phyloP scores from a whole-genome alignment of 2,329 filamentous ascomycete species.

The Botryotinia globosa region DNA sequence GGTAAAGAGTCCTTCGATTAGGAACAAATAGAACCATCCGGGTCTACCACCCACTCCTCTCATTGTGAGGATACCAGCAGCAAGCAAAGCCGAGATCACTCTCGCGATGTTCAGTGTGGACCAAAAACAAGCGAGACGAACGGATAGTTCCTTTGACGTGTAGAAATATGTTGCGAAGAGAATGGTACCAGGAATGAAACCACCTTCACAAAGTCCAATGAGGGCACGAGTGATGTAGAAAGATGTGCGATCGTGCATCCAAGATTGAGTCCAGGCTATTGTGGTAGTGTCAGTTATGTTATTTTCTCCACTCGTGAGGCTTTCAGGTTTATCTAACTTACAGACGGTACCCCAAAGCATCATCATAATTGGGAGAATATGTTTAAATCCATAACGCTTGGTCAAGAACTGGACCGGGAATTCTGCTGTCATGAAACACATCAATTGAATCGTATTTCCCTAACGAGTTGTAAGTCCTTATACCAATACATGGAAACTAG shows the following conservation, averaged over 20 bases:
- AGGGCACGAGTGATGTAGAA: slow-evolving; percentile 37
- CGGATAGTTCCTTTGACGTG: slow-evolving; percentile 61
- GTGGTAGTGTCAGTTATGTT: neutral
- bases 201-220: slow-evolving; percentile 36
- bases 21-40: slow-evolving; percentile 59
- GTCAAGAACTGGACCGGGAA: slow-evolving; percentile 52
- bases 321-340: slow-evolving; percentile 29
- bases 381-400: slow-evolving; percentile 52
- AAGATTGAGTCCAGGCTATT: slow-evolving; percentile 48
- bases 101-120: slow-evolving; percentile 50
- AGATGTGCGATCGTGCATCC: slow-evolving; percentile 38
- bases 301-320: slow-evolving; percentile 34
- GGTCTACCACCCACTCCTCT: slow-evolving; percentile 50
- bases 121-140: slow-evolving; percentile 67
- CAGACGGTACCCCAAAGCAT: slow-evolving; percentile 53
- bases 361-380: slow-evolving; percentile 51
- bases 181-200: slow-evolving; percentile 60
- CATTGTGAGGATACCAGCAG: slow-evolving; percentile 55
- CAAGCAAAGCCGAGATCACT: slow-evolving; percentile 54
- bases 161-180: slow-evolving; percentile 70
- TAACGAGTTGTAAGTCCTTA: slow-evolving; percentile 34
- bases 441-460: slow-evolving; percentile 47
- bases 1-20: slow-evolving; percentile 36
- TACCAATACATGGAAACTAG: neutral
- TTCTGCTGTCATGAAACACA: slow-evolving; percentile 44